A percentile compares a stretch with the other conserved stretches of the same genome.
Conservation (phyloP, 164 flowering plant genomes). For the Liquidambar formosana region DNA sequence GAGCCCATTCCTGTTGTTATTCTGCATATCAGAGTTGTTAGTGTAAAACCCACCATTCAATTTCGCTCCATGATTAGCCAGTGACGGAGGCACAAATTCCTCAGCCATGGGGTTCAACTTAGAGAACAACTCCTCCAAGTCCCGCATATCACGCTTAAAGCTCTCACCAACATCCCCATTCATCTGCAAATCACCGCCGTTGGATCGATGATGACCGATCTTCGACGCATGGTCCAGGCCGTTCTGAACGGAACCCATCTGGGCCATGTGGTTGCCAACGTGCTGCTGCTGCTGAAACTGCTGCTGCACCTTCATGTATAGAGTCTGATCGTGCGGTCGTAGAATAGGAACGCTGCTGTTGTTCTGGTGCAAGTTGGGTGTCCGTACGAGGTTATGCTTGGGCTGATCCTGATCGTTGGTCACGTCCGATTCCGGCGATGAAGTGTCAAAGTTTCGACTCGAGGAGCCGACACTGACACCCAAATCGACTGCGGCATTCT, state of each 20-base stretch:
- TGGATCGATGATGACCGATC: conserved; percentile 15
- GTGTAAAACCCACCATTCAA: conserved; percentile 25
- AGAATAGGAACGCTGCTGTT: conserved; percentile 13
- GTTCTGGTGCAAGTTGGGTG: conserved; percentile 1
- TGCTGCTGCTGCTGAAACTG: conserved; percentile 4
- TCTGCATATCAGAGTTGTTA: conserved; percentile 26
- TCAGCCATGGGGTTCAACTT: conserved; percentile 90
- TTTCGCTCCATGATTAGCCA: conserved; percentile 23
- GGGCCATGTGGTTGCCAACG: conserved; percentile 9
- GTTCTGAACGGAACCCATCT: conserved; percentile 10
- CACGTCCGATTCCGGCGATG: conserved; percentile 14
- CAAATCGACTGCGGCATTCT: conserved; percentile 51
- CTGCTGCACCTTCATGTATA: conserved; percentile 21
- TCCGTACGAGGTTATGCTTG: conserved; percentile 18
- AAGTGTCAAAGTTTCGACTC: conserved; percentile 32
- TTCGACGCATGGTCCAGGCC: neutral
- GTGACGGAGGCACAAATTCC: conserved; percentile 86
- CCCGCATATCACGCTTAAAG: conserved; percentile 70
- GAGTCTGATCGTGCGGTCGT: conserved; percentile 22
- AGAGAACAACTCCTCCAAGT: conserved; percentile 77
- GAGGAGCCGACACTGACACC: conserved; percentile 30
- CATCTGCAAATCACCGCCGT: conserved; percentile 25
- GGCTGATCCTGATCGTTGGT: conserved; percentile 24
- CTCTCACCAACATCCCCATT: conserved; percentile 39
- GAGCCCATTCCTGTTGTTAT: conserved; percentile 29